phyloP scores from a whole-genome alignment of 768 basidiomycete species.

The Kwoniella sp. region DNA sequence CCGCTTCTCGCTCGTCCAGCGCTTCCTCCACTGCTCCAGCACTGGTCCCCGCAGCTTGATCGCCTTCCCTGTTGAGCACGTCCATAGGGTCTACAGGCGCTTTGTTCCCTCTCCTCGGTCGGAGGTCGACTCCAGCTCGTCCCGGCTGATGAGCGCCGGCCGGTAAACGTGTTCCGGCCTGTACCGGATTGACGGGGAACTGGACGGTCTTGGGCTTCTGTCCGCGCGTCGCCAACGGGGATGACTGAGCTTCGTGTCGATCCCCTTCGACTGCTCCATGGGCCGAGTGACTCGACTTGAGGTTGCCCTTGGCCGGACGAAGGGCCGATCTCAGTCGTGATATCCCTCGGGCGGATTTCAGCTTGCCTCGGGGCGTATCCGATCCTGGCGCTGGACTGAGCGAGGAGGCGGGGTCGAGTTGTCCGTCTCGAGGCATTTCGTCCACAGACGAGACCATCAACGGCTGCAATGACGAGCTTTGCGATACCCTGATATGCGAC shows the following conservation, averaged over 20 bases:
- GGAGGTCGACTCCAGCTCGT: neutral
- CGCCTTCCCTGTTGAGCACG: conserved; percentile 63
- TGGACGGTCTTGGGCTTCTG: conserved; percentile 36
- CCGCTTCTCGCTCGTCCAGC: conserved; percentile 26
- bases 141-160: neutral
- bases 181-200: conserved; percentile 33
- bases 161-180: neutral
- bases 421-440: too few species aligned
- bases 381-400: too few species aligned
- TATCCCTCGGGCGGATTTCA: neutral
- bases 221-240: too few species aligned
- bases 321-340: conserved; percentile 35
- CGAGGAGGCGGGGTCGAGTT: too few species aligned
- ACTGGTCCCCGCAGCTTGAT: conserved; percentile 61
- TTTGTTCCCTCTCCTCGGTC: conserved; percentile 35
- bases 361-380: too few species aligned
- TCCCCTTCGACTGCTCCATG: neutral
- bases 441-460: conserved; percentile 3
- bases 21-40: conserved; percentile 58
- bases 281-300: neutral
- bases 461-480: conserved; percentile 26
- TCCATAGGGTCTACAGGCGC: conserved; percentile 58
- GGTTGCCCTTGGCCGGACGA: neutral
- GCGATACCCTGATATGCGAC: conserved; percentile 3
- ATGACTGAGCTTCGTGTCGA: too few species aligned